Base-by-base conservation (phyloP, 176 grass and related monocot genomes). In the Eleusine coracana region DNA sequence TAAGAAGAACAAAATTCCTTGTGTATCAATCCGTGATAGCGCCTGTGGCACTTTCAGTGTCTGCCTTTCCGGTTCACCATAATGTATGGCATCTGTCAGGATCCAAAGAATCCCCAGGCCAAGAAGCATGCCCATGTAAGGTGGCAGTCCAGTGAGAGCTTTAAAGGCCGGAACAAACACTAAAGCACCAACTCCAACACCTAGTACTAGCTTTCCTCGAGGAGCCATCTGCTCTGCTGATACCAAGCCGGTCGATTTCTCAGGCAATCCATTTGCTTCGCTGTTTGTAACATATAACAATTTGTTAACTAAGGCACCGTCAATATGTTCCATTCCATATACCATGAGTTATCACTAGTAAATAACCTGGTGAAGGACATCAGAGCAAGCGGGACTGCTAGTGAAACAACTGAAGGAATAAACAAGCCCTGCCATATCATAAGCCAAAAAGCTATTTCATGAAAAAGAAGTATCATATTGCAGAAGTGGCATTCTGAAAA, bases 181-280 rank as follows among this genome's bases (percentile, higher is more conserved):
- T 85, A 98, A 78, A 37, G 96, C 90, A 51, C 90, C 96, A 81
- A 95, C 31, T 66, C 92, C 96, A 77, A 93, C 96, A 68, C 84
- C 79, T 66, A 98, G 91, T 62, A 95, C 96, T 78, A 98, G 96
- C 76, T 90, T 82, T 66, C 96, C 92, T 38, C 96, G 90, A 79
- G 96, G 96, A 80, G 96, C 92, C 88, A 98, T 95, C 82, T 95
- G 92, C 72, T 98, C 92, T 11, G 96, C 88, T 84, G 96, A 89
- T 69, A 93, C 76, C 73, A 90, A 48, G 76, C 68, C 86, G 16
- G 89, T 91, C 59, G 73, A 68, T 75, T 82, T 83, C 80, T 91
- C 82, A 89, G 81, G 65, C 13, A 87, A 79, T 74, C 89, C 92
- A 88, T 89, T 95, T 66, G 82, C 90, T 88, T 98, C 96, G 76